These are phyloP conservation scores for Zymoseptoria ardabiliae DNA, from an alignment of 2,329 filamentous ascomycete genomes.

Conservation along the genomic window DNA sequence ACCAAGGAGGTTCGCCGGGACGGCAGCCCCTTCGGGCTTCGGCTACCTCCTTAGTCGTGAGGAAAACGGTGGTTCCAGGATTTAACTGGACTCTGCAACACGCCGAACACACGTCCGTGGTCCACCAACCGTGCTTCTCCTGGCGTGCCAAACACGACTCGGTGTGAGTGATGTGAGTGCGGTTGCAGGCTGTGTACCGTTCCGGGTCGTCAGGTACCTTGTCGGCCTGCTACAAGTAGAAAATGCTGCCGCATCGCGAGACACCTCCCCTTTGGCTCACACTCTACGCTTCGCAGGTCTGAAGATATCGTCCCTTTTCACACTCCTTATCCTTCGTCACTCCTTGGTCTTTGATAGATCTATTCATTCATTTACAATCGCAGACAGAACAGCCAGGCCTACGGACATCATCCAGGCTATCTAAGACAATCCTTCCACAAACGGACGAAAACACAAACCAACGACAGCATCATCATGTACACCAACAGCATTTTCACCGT, in stretches of 20 bases:
- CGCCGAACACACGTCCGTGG: slow-evolving; percentile 1
- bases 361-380: slow-evolving; percentile 12
- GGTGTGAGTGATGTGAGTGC: slow-evolving; percentile 1
- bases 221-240: slow-evolving; percentile 13
- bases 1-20: not conserved
- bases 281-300: slow-evolving; percentile 21
- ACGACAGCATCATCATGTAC: slow-evolving; percentile 20
- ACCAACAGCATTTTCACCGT: slow-evolving; percentile 26
- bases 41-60: not conserved
- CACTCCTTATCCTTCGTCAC: slow-evolving; percentile 18
- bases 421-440: slow-evolving; percentile 11
- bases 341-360: slow-evolving; percentile 24
- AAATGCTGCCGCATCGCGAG: slow-evolving; percentile 3
- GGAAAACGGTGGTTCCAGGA: not conserved
- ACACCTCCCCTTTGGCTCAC: slow-evolving; percentile 7
- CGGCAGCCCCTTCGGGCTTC: not conserved
- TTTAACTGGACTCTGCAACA: slow-evolving; percentile 8
- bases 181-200: not conserved
- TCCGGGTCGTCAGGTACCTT: slow-evolving; percentile 1
- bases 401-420: not conserved
- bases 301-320: slow-evolving; percentile 15
- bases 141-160: slow-evolving; percentile 1
- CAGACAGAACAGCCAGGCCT: not conserved
- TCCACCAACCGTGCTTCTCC: slow-evolving; percentile 4
- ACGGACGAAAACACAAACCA: slow-evolving; percentile 7